Base-by-base conservation (phyloP, 1,284 basidiomycete genomes). In the Phellinidium pouzarii region DNA sequence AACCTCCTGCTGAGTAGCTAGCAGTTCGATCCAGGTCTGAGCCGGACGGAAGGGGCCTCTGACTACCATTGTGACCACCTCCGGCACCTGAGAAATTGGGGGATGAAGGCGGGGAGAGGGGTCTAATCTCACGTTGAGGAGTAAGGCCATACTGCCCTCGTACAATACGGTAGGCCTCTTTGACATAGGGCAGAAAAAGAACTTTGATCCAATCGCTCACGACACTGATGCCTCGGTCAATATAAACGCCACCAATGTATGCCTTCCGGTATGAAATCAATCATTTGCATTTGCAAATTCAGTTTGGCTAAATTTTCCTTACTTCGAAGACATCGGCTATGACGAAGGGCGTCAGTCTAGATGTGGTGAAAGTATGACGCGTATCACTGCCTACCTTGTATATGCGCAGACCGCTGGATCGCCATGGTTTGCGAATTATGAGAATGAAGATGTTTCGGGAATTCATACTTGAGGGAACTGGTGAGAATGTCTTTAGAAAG, bases 251-350 rank as follows among this genome's bases (percentile, higher is more conserved):
- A 19, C 87, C 86, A 19, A 89, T 74, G 64, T 83, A 89, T 2
- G 87, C 77, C 85, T 88, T 55, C 5, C 49, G 38, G n/a, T 49
- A 22, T 11, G 8, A 25, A 27, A 22, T 26, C n/a, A 17, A n/a
- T n/a, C n/a, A n/a, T n/a, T n/a, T n/a, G 50, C 11, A 47, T 20
- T 14, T 43, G 12, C 14, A 20, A 5, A 17, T 34, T n/a, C 23
- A 22, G 23, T 11, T 19, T 9, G n/a, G 36, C 47, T 20, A 38
- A 47, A 45, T 53, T 50, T 14, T 57, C 60, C 69, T 58, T 59
- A 83, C 85, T 74, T 89, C 87, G 58, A 89, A 84, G 26, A 86
- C 71, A 62, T 89, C 84, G 44, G 87, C 87, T 88, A 59, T 44
- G 31, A 56, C 19, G 27, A 41, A 25, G 23, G 11, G 5, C 31